A percentile compares a stretch with the other conserved stretches of the same genome.
These are phyloP conservation scores for Paramecium biaurelia DNA, from an alignment of 73 alveolate species.

Conservation along the genomic window DNA sequence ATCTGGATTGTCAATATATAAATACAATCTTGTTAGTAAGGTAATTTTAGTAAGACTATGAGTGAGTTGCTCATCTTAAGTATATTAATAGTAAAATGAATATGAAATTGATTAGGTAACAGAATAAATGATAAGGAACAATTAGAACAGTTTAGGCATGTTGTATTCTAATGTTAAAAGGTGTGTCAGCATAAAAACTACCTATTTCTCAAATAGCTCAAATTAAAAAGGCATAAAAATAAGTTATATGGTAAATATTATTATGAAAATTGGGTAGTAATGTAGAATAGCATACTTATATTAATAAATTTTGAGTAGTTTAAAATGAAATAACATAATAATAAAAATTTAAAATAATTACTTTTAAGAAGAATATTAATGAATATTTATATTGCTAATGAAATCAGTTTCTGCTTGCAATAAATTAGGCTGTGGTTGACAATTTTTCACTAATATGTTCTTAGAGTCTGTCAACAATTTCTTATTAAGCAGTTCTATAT, in stretches of 20 bases:
- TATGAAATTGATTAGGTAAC: neutral
- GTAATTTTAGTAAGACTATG: slow-evolving; percentile 1
- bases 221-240: neutral
- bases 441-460: slow-evolving; percentile 27
- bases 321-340: neutral
- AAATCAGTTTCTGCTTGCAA: slow-evolving; percentile 15
- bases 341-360: neutral
- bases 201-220: neutral
- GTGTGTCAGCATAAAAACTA: neutral
- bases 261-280: neutral
- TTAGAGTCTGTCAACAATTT: slow-evolving; percentile 10
- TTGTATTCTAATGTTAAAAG: neutral
- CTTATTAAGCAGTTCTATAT: neutral
- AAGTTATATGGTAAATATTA: neutral
- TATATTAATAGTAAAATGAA: neutral
- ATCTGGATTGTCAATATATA: neutral
- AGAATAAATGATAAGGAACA: neutral
- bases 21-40: neutral
- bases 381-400: neutral
- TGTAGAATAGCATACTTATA: neutral
- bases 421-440: slow-evolving; percentile 1
- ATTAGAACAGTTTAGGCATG: neutral
- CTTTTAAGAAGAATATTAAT: neutral
- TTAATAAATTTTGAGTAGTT: neutral
- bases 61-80: neutral